Base-by-base conservation (phyloP, 2,329 filamentous ascomycete species). In the Arthrobotrys sinensis region DNA sequence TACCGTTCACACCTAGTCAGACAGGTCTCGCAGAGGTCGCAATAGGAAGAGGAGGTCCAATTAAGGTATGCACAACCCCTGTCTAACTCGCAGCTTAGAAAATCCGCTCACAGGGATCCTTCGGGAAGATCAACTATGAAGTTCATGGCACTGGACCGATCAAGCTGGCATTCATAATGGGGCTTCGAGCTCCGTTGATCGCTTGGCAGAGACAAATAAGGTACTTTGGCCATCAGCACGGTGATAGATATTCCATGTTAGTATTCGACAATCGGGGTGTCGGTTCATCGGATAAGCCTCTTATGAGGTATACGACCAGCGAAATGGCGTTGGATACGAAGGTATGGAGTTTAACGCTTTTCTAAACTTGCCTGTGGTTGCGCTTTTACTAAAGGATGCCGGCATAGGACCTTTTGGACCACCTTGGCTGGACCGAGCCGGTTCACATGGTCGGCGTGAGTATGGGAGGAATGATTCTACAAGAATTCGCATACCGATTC, bases 401-500 rank as follows among this genome's bases (percentile, higher is more conserved):
- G 79, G 96, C 92, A 92, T 84, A 50, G 75, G 83, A 84, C 21
- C 80, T 83, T 28, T 50, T 82, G 53, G 76, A 80, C 11, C 73
- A 82, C 16, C 55, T 82, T 75, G 80, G 81, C 7, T 82, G 81
- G 81, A 57, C 84, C 67, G 80, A 87, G 82, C 81, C 86, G 81
- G 81, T 91, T 12, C 90, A 97, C 85, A 83, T 96, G 65, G 86
- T 92, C 38, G 94, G 93, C 70, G 90, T 95, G 80, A 93, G 91
- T 76, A 92, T 97, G 88, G 93, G 93, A 80, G 93, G 94, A 73
- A 97, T 97, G 94, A 95, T 97, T 81, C 90, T 92, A 1, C 94
- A 97, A 84, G 94, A 97, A 85, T 82, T 97, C 81, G 89, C 88
- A 21, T 86, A 84, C 80, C 83, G 86, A n/a, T 84, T 86, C 34